Base-by-base conservation (phyloP, 129 eudicot species). In the Cynara cardunculus region DNA sequence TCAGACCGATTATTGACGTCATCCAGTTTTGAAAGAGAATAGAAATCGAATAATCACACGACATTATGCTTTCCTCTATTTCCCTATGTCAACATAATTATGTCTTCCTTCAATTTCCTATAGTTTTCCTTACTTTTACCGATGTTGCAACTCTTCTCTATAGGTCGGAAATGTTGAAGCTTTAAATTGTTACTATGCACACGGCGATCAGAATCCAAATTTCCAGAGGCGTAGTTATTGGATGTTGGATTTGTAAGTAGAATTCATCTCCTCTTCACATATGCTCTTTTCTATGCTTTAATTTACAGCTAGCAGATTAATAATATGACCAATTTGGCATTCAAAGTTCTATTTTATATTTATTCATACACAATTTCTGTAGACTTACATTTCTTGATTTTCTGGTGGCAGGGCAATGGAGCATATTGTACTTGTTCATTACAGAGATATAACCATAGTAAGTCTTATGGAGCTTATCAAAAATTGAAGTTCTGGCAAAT, bases 371-470 rank as follows among this genome's bases (percentile, higher is more conserved):
- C 37, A n/a, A 16, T 25, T 18, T 49, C 49, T 70, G 59, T 79
- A 21, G 26, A 25, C 79, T 81, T 75, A 74, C 37, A 27, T 31
- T 44, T 46, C 27, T 44, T 66, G 22, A 67, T 46, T 68, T 76
- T 59, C 14, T 82, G 77, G 34, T 82, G 76, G 62, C 92, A 95
- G 99, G 89, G 89, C 89, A 70, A 86, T 87, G 83, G 99, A 95
- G 82, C 99, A 95, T 83, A 95, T 95, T 78, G 99, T 95, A 78
- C 96, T 95, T 68, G 99, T 95, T 84, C 99, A 95, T 87, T 95
- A 95, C 91, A 91, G 99, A 86, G 97, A 95, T 77, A 85, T 88
- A 81, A 76, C 77, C 19, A 92, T 87, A 90, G 99, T 95, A 53
- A 86, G 88, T 84, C 13, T 74, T 24, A 72, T 39, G 59, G 22